Conservation (phyloP, 768 basidiomycete genomes). For the Rubroboletus pulcherrimus region DNA sequence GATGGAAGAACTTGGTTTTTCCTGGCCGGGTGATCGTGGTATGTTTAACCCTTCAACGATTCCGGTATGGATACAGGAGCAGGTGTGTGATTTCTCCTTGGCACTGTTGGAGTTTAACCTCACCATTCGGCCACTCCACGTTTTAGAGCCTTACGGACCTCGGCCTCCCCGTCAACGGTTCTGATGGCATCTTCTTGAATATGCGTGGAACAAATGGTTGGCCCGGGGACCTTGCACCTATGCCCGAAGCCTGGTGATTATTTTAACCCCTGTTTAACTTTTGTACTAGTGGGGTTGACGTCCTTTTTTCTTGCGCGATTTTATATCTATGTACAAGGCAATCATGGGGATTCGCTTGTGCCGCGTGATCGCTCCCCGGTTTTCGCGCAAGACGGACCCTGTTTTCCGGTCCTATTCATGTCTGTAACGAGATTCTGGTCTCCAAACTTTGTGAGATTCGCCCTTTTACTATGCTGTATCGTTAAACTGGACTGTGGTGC, state of each 20-base stretch:
- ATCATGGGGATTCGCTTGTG: conserved; percentile 11
- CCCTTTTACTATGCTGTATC: not conserved
- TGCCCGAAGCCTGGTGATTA: conserved; percentile 82
- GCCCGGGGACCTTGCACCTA: conserved; percentile 68
- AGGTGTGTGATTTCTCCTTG: conserved; percentile 46
- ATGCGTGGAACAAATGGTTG: conserved; percentile 69
- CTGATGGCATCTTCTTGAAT: conserved; percentile 85
- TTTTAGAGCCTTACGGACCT: conserved; percentile 81
- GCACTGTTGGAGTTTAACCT: not conserved
- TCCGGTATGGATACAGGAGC: conserved; percentile 90
- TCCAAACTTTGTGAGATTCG: not conserved
- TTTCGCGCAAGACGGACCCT: not conserved
- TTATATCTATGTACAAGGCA: conserved; percentile 19
- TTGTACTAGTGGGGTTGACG: conserved; percentile 25
- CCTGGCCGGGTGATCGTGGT: conserved; percentile 60
- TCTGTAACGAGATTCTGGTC: conserved; percentile 1
- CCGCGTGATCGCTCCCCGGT: conserved; percentile 13
- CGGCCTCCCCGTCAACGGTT: conserved; percentile 87
- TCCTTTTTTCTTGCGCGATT: conserved; percentile 16
- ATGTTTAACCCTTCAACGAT: conserved; percentile 77
- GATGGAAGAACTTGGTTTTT: conserved; percentile 81
- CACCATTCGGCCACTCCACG: not conserved
- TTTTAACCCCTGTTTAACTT: conserved; percentile 8
- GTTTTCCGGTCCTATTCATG: not conserved
- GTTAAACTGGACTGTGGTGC: not conserved